Evolutionary conservation across 169 alveolate genomes (phyloP), one percentile per base, ranked within the genome.

Genomic region (Plasmodium vivax): DNA sequence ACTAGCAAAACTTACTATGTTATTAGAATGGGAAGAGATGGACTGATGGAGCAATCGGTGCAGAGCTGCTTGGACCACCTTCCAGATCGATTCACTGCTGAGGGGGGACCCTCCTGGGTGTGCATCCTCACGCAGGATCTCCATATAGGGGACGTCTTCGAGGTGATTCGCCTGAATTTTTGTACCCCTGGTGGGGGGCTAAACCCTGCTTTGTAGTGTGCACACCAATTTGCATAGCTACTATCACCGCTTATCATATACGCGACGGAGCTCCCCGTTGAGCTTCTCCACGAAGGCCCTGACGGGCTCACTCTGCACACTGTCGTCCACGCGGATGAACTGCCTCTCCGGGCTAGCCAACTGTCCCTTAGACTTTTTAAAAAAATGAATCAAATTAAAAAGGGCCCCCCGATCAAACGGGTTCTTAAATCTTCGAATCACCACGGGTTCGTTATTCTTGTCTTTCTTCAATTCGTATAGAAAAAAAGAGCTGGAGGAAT

Each of bases 321-420:
- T 72, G 47, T 77, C 47, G 62, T 80, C 94, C 3, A 88, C 68
- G 4, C 47, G 45, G 38, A 88, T 88, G 51, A 56, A 88, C 27
- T 77, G 41, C n/a, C 47, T 27, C 82, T 88, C 36, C 51, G 32
- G 68, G 68, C 43, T 23, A 6, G 47, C 36, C 45, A 88, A 79
- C 23, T 80, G 23, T 2, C 41, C 27, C 16, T 88, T 88, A 14
- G 94, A 88, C 47, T 88, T 88, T 58, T 74, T 88, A 45, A 88
- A 80, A 79, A 88, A 88, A 19, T 88, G 23, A 58, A 88, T 14
- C 9, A 88, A 38, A 16, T 88, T 88, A 16, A 79, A 16, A 45
- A 30, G 45, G 0, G 30, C 73, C 16, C 94, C 94, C 23, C 43
- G 74, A 19, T 88, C 94, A 88, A 88, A 88, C n/a, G 94, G 94